Conservation (phyloP, 2,329 filamentous ascomycete species). For the Trichoderma breve region DNA sequence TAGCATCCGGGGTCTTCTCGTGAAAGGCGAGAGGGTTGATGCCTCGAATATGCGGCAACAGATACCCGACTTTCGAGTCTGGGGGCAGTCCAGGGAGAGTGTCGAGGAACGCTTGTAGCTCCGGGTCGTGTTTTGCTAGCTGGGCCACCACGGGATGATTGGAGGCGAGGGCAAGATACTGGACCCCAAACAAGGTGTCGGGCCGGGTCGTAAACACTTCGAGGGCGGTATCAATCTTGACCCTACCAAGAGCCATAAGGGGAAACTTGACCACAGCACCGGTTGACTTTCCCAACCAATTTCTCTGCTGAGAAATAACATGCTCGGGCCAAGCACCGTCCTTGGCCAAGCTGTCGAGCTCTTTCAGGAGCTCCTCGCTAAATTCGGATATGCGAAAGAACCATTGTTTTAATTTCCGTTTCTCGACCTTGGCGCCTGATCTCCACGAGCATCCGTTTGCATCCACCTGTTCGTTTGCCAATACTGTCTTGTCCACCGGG, state of each 20-base stretch:
- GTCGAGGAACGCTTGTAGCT: constrained; percentile 67
- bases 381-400: constrained; percentile 83
- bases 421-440: constrained; percentile 80
- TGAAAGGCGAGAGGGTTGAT: constrained; percentile 64
- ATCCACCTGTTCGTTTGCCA: constrained; percentile 94
- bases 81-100: constrained; percentile 54
- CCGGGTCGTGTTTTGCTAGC: constrained; percentile 57
- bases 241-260: constrained; percentile 44
- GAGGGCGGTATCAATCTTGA: constrained; percentile 48
- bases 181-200: constrained; percentile 83
- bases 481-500: constrained; percentile 81
- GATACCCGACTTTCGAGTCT: constrained; percentile 65
- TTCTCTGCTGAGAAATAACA: constrained; percentile 78
- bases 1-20: constrained; percentile 47
- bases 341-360: constrained; percentile 64
- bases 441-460: constrained; percentile 82
- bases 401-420: constrained; percentile 80
- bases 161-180: constrained; percentile 77
- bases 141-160: constrained; percentile 66
- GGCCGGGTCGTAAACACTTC: constrained; percentile 81
- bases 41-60: constrained; percentile 59
- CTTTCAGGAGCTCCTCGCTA: constrained; percentile 67
- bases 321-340: constrained; percentile 75
- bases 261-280: constrained; percentile 73
- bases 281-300: constrained; percentile 81